Base-by-base conservation (phyloP, 768 basidiomycete genomes). In the Hypholoma sublateritium region DNA sequence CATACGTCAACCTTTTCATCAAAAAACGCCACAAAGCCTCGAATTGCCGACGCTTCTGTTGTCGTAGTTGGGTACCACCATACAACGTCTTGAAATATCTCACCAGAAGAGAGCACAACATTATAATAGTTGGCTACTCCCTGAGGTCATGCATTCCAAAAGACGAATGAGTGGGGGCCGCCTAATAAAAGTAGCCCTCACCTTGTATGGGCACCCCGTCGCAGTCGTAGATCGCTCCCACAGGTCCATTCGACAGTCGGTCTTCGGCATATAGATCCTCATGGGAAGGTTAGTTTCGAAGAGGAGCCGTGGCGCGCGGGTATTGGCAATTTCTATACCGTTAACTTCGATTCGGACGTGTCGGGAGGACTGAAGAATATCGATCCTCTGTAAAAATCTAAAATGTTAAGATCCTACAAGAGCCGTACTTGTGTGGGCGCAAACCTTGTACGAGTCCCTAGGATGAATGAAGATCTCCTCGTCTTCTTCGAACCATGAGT, bases 401-500 rank as follows among this genome's bases (percentile, higher is more conserved):
- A 21, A 46, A 45, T 14, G 46, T 47, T 56, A 41, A 16, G 5
- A 22, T 32, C 24, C n/a, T 42, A 12, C 11, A 28, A 32, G 28
- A 32, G 28, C 28, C 22, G 21, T 34, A 28, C 13, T 59, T 12
- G 24, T 22, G 22, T 14, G 14, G 41, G 43, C 14, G 56, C 65
- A 42, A 3, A 86, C 86, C 76, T 88, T 88, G 70, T 86, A 88
- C 1, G 86, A 85, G 65, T 88, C 86, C 62, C 83, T 87, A 7
- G 84, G 82, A 57, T 88, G 86, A 1, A 77, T 72, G 55, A 75
- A 82, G 32, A 87, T 77, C 54, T 81, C 67, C 47, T 88, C 85
- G 48, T 87, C 86, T 64, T 88, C 86, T 70, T 88, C 86, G 50
- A 87, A 85, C 86, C 87, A 88, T 3, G 78, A 77, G 59, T 86